Percentiles rank a stretch among this genome's conserved stretches.
Conservation (phyloP, 202 grass and related monocot genomes). For the Musa balbisiana region DNA sequence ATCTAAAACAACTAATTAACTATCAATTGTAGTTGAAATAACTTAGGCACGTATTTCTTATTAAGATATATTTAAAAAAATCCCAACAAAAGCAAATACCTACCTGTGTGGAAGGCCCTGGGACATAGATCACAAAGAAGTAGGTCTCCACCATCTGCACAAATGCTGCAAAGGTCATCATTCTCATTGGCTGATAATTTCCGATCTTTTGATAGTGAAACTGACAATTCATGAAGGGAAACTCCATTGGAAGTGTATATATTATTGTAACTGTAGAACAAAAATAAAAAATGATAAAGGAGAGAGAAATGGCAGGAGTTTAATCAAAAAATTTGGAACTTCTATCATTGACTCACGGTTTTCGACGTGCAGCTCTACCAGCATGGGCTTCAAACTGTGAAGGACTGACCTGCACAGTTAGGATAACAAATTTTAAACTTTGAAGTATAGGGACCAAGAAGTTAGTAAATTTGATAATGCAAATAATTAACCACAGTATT, state of each 20-base stretch:
- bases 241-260: slow-evolving; percentile 84
- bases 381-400: slow-evolving; percentile 97
- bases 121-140: slow-evolving; percentile 87
- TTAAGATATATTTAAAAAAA: slow-evolving; percentile 7
- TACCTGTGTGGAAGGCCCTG: slow-evolving; percentile 91
- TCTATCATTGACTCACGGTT: slow-evolving; percentile 63
- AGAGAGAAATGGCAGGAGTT: slow-evolving; percentile 7
- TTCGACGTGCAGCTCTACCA: slow-evolving; percentile 74
- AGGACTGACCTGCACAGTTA: slow-evolving; percentile 68
- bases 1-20: not conserved
- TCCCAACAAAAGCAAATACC: slow-evolving; percentile 15
- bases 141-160: slow-evolving; percentile 73
- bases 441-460: slow-evolving; percentile 16
- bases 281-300: not conserved
- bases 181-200: slow-evolving; percentile 53
- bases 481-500: slow-evolving; percentile 57
- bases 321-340: not conserved
- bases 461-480: slow-evolving; percentile 18
- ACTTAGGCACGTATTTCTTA: no score
- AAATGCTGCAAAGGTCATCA: slow-evolving; percentile 85
- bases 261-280: slow-evolving; percentile 74
- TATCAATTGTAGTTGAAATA: not conserved
- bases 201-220: slow-evolving; percentile 53
- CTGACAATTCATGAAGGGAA: slow-evolving; percentile 74
- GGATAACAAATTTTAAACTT: slow-evolving; percentile 24